phyloP scores from a whole-genome alignment of 768 basidiomycete species.

The Amanita phalloides region DNA sequence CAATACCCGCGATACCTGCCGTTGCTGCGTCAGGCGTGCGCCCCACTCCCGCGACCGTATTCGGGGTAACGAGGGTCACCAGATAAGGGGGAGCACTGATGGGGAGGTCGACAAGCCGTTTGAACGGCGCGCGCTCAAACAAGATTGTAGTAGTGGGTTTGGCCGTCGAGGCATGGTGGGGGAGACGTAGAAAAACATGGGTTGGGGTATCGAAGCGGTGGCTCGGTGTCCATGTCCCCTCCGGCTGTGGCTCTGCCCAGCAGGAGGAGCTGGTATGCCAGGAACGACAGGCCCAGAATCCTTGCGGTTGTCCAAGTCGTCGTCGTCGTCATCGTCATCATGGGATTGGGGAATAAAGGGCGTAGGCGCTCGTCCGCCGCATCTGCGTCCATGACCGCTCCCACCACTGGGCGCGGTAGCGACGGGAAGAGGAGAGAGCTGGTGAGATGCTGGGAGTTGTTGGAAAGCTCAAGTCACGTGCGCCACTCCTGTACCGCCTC shows the following conservation, averaged over 20 bases:
- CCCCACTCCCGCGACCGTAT: too few relatives aligned
- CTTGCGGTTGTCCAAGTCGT: conserved; percentile 13
- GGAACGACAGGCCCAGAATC: conserved; percentile 7
- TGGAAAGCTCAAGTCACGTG: too few relatives aligned
- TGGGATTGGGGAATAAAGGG: conserved; percentile 15
- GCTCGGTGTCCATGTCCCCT: conserved; percentile 7
- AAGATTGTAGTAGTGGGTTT: conserved; percentile 63
- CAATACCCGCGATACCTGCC: conserved; percentile 1
- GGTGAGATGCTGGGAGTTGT: neutral
- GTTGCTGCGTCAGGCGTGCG: neutral
- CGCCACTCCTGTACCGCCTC: too few relatives aligned
- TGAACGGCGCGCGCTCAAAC: conserved; percentile 48
- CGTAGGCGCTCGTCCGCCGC: conserved; percentile 14
- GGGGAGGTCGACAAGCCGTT: conserved; percentile 41
- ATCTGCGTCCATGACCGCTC: neutral
- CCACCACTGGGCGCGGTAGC: neutral
- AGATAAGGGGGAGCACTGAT: neutral
- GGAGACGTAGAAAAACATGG: conserved; percentile 18
- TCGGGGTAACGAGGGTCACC: conserved; percentile 20
- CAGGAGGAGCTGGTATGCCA: conserved; percentile 8
- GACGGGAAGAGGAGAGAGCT: conserved; percentile 2
- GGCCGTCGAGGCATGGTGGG: conserved; percentile 12
- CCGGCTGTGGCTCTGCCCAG: neutral
- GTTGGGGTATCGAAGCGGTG: conserved; percentile 19
- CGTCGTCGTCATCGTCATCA: conserved; percentile 3